Evolutionary conservation across 2,329 filamentous ascomycete genomes (phyloP).

Genomic region (Fusarium sublunatum): DNA sequence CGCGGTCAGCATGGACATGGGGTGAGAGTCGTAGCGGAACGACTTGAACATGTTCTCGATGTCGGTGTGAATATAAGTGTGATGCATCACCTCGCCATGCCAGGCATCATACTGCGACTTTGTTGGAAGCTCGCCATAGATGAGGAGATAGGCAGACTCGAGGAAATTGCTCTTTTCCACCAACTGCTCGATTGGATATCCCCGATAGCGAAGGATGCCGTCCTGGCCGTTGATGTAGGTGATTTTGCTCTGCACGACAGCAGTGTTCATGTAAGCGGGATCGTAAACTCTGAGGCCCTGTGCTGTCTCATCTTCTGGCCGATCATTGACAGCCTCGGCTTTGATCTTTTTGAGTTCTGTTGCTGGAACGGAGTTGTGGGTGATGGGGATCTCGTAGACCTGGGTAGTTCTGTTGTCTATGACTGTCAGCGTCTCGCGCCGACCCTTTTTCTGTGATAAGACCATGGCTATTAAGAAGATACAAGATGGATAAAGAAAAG

Average conservation of each 20-base stretch:
- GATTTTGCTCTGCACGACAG: conserved; percentile 61
- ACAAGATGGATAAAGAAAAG: neutral
- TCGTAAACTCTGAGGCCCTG: conserved; percentile 63
- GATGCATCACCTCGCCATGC: conserved; percentile 62
- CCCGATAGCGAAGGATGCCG: conserved; percentile 63
- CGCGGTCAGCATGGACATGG: conserved; percentile 63
- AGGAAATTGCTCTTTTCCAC: conserved; percentile 62
- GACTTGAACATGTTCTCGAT: conserved; percentile 63
- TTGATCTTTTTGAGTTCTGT: conserved; percentile 65
- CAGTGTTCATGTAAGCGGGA: conserved; percentile 65
- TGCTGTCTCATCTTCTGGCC: conserved; percentile 58
- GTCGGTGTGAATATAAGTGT: conserved; percentile 62
- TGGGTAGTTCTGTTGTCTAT: conserved; percentile 63
- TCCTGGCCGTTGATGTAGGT: conserved; percentile 65
- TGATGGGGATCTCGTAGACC: conserved; percentile 61
- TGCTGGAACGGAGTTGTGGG: conserved; percentile 60
- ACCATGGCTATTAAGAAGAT: conserved; percentile 5
- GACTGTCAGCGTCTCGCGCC: conserved; percentile 54
- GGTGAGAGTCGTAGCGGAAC: conserved; percentile 63
- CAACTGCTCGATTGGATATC: conserved; percentile 63
- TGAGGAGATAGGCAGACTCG: conserved; percentile 62
- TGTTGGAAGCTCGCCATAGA: conserved; percentile 63
- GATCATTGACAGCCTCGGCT: conserved; percentile 50
- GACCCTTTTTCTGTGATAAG: conserved; percentile 3
- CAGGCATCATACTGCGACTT: conserved; percentile 54